These are phyloP conservation scores for Cardamine chenopodiifolia DNA, from an alignment of 345 rosid genomes.

Conservation along the genomic window DNA sequence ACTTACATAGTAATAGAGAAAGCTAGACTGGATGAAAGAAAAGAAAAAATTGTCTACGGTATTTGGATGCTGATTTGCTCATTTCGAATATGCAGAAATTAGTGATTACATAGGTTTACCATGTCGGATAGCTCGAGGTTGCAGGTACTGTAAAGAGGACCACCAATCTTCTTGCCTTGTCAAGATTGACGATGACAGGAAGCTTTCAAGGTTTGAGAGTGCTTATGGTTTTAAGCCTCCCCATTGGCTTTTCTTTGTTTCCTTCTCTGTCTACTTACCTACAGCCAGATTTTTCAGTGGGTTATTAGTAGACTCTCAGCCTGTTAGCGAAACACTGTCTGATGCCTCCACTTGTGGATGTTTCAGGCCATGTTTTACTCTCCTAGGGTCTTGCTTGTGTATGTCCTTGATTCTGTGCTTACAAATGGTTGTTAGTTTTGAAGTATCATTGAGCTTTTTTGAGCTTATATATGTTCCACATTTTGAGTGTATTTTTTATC, in stretches of 20 bases:
- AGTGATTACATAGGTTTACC: constrained; percentile 93
- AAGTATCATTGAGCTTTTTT: not conserved
- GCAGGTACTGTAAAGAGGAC: constrained; percentile 80
- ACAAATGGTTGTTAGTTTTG: constrained; percentile 15
- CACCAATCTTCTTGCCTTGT: constrained; percentile 94
- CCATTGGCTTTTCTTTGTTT: not conserved
- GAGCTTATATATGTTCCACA: constrained; percentile 6
- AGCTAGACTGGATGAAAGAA: not conserved
- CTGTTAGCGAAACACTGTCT: not conserved
- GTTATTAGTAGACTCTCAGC: constrained; percentile 21
- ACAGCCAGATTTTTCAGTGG: not conserved
- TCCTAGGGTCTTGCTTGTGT: constrained; percentile 35
- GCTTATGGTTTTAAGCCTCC: constrained; percentile 5
- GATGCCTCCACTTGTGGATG: constrained; percentile 7
- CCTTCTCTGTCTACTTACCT: constrained; percentile 6
- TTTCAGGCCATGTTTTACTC: constrained; percentile 25
- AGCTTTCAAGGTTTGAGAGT: constrained; percentile 59
- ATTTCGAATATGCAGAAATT: constrained; percentile 65
- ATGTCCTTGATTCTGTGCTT: constrained; percentile 42
- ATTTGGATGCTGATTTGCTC: constrained; percentile 24
- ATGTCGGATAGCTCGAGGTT: constrained; percentile 95
- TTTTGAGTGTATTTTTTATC: constrained; percentile 18
- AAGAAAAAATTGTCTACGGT: not conserved
- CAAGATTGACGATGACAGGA: constrained; percentile 76
- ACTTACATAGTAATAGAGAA: not conserved